Evolutionary conservation across 805 yeast species (phyloP).

Genomic region (Cyberlindnera amylophila): DNA sequence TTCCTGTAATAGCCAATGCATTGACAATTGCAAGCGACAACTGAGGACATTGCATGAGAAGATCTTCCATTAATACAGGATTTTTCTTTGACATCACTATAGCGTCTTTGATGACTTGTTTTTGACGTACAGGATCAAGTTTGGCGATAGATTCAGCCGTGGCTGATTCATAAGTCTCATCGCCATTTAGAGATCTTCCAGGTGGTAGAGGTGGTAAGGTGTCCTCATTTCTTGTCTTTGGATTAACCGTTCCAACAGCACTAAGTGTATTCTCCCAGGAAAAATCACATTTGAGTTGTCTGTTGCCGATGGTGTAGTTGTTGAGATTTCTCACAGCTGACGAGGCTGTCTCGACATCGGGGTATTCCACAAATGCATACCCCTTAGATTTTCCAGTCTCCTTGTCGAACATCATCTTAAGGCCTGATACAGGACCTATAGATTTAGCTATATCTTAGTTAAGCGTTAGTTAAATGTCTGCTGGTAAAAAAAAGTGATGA

Average conservation of each 20-base stretch:
- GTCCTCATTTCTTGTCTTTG: constrained; percentile 9
- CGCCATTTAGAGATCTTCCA: constrained; percentile 41
- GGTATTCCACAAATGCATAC: constrained; percentile 80
- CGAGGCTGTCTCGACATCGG: constrained; percentile 75
- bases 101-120: constrained; percentile 51
- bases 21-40: constrained; percentile 81
- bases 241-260: neutral
- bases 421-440: constrained; percentile 80
- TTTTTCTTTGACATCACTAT: constrained; percentile 53
- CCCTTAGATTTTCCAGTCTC: constrained; percentile 90
- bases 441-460: constrained; percentile 65
- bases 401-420: constrained; percentile 79
- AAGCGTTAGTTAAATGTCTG: neutral
- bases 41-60: constrained; percentile 74
- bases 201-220: constrained; percentile 50
- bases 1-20: constrained; percentile 39
- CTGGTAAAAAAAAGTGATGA: neutral
- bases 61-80: constrained; percentile 53
- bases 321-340: constrained; percentile 88
- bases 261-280: constrained; percentile 45
- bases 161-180: constrained; percentile 31
- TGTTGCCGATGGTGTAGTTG: constrained; percentile 68
- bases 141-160: constrained; percentile 44
- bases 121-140: constrained; percentile 45
- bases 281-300: constrained; percentile 72